Evolutionary conservation across 2,329 filamentous ascomycete species (phyloP).

Genomic region (Trichoderma sp.): DNA sequence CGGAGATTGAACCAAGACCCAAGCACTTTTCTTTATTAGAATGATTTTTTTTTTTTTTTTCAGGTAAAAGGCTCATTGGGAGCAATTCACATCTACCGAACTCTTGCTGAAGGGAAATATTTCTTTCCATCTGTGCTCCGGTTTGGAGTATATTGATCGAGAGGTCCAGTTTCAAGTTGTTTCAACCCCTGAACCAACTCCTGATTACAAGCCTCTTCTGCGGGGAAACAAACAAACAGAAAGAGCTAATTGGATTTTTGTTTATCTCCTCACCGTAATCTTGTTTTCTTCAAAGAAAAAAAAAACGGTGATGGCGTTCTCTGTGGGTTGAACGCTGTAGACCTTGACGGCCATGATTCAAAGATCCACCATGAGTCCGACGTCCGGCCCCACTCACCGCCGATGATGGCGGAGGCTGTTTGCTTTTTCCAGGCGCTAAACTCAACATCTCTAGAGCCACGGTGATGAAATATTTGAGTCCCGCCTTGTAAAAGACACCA

Average conservation of each 20-base stretch:
- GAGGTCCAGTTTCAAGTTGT: neutral
- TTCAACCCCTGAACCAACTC: constrained; percentile 10
- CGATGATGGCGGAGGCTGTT: neutral
- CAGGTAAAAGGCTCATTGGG: neutral
- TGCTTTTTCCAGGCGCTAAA: neutral
- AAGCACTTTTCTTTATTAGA: neutral
- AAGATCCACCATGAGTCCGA: neutral
- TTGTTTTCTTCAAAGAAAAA: neutral
- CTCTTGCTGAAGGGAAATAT: neutral
- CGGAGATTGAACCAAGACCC: neutral
- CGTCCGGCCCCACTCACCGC: constrained; percentile 11
- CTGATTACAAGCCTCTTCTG: neutral
- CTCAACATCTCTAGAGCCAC: neutral
- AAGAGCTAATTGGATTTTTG: neutral
- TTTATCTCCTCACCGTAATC: neutral
- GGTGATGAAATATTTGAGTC: neutral
- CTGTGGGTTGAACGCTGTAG: neutral
- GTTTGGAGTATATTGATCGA: neutral
- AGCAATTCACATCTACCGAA: neutral
- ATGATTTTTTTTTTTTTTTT: neutral
- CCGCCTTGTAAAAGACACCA: neutral
- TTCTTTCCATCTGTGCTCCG: neutral
- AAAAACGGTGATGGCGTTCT: neutral
- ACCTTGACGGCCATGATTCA: neutral
- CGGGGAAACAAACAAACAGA: neutral